A percentile compares a stretch with the other conserved stretches of the same genome.
phyloP scores from a whole-genome alignment of 352 stramenopile species.

The Plasmopara halstedii region DNA sequence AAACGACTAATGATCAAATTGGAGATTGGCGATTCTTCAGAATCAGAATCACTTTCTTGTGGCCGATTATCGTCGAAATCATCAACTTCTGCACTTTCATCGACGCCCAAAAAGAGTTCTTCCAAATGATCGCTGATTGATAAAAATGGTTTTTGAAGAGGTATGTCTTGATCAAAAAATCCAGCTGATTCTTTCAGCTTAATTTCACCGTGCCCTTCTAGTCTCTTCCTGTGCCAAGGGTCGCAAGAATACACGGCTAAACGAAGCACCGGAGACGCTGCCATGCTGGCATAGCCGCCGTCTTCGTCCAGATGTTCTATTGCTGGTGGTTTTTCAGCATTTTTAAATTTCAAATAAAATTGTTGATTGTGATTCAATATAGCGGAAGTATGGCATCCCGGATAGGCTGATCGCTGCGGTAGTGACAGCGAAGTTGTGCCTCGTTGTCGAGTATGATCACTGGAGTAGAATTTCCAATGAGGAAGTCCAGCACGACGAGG shows the following conservation, averaged over 20 bases:
- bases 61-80: background rate
- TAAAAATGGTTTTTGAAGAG: slow-evolving; percentile 28
- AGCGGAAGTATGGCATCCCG: slow-evolving; percentile 2
- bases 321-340: slow-evolving; percentile 1
- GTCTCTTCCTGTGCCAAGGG: slow-evolving; percentile 33
- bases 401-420: slow-evolving; percentile 10
- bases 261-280: slow-evolving; percentile 9
- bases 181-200: slow-evolving; percentile 15
- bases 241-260: slow-evolving; percentile 43
- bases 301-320: background rate
- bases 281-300: background rate
- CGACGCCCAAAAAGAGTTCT: slow-evolving; percentile 51
- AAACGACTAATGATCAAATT: slow-evolving; percentile 22
- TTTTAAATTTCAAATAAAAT: slow-evolving; percentile 18
- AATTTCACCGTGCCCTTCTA: slow-evolving; percentile 32
- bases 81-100: slow-evolving; percentile 14
- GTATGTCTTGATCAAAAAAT: slow-evolving; percentile 29
- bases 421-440: slow-evolving; percentile 17
- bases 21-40: slow-evolving; percentile 9
- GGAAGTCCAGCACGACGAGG: background rate
- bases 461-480: slow-evolving; percentile 16
- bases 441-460: background rate
- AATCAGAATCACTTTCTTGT: background rate
- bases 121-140: slow-evolving; percentile 40
- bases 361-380: slow-evolving; percentile 15